These are phyloP conservation scores for Colletotrichum magnum DNA, from an alignment of 2,329 filamentous ascomycete genomes.

Conservation along the genomic window DNA sequence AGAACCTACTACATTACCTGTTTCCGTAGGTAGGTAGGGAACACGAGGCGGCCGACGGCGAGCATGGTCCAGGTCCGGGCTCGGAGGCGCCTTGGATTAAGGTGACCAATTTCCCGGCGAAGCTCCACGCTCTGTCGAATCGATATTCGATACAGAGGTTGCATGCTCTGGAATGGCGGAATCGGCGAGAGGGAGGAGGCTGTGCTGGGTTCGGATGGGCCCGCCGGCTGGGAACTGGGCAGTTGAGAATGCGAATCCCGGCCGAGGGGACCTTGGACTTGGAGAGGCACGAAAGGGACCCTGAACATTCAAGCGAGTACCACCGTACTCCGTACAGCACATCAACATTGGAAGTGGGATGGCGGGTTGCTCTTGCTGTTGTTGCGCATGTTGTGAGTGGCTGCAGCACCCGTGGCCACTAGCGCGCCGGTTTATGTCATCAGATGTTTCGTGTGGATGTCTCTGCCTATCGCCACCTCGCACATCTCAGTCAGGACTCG, in stretches of 20 bases:
- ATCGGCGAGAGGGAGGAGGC: conserved; percentile 12
- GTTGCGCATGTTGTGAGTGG: conserved; percentile 29
- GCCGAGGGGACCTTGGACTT: not conserved
- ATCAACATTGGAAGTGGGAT: conserved; percentile 10
- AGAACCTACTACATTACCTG: not conserved
- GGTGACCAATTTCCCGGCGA: not conserved
- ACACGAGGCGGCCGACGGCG: conserved; percentile 4
- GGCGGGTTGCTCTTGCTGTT: conserved; percentile 12
- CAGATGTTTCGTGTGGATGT: conserved; percentile 33
- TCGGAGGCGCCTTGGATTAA: not conserved
- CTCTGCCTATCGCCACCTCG: conserved; percentile 12
- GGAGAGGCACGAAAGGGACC: not conserved
- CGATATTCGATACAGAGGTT: too few relatives aligned
- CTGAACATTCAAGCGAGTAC: conserved; percentile 14
- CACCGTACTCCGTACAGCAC: too few relatives aligned
- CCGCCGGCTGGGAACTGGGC: conserved; percentile 28
- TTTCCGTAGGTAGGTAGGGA: not conserved
- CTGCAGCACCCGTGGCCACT: conserved; percentile 10
- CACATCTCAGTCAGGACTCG: not conserved
- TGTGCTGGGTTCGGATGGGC: conserved; percentile 35
- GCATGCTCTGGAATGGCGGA: conserved; percentile 3
- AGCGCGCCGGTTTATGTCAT: conserved; percentile 38
- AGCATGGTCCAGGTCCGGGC: conserved; percentile 16
- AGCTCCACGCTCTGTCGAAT: not conserved
- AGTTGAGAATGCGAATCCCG: not conserved